phyloP scores from a whole-genome alignment of 2,329 filamentous ascomycete species.

The Colletotrichum sp. region DNA sequence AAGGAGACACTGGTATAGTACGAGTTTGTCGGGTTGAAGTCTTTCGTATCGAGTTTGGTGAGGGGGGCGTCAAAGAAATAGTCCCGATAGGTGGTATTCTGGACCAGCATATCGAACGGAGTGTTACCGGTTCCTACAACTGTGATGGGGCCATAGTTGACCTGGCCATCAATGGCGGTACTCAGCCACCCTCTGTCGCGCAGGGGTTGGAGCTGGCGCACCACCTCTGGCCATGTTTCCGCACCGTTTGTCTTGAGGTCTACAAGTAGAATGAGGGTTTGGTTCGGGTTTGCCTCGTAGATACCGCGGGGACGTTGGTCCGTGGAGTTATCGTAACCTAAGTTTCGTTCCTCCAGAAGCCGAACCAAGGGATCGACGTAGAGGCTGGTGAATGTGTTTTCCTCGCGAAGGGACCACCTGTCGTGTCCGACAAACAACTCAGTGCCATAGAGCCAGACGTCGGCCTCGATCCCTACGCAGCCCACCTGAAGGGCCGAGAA shows the following conservation, averaged over 20 bases:
- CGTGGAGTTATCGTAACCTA: slow-evolving; percentile 48
- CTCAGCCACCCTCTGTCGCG: slow-evolving; percentile 63
- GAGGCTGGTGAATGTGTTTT: slow-evolving; percentile 62
- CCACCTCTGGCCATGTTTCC: slow-evolving; percentile 57
- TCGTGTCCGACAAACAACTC: slow-evolving; percentile 70
- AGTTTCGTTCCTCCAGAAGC: slow-evolving; percentile 58
- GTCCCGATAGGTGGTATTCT: slow-evolving; percentile 61
- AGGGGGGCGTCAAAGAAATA: slow-evolving; percentile 73
- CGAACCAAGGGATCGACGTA: slow-evolving; percentile 70
- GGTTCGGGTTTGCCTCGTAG: slow-evolving; percentile 56
- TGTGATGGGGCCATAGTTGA: slow-evolving; percentile 65
- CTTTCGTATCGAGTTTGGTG: slow-evolving; percentile 35
- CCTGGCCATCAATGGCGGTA: slow-evolving; percentile 52
- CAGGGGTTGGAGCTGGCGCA: slow-evolving; percentile 63
- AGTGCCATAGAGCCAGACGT: slow-evolving; percentile 66
- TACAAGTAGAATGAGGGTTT: slow-evolving; percentile 67
- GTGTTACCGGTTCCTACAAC: slow-evolving; percentile 73
- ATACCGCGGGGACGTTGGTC: slow-evolving; percentile 51
- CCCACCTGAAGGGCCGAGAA: slow-evolving; percentile 65
- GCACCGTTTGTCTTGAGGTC: slow-evolving; percentile 69
- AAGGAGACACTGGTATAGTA: slow-evolving; percentile 72
- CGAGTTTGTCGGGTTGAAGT: slow-evolving; percentile 61
- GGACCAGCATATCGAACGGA: slow-evolving; percentile 59
- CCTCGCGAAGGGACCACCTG: slow-evolving; percentile 55
- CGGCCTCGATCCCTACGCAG: slow-evolving; percentile 70